Conservation (phyloP, 2,329 filamentous ascomycete genomes). For the Helminthosporium solani region DNA sequence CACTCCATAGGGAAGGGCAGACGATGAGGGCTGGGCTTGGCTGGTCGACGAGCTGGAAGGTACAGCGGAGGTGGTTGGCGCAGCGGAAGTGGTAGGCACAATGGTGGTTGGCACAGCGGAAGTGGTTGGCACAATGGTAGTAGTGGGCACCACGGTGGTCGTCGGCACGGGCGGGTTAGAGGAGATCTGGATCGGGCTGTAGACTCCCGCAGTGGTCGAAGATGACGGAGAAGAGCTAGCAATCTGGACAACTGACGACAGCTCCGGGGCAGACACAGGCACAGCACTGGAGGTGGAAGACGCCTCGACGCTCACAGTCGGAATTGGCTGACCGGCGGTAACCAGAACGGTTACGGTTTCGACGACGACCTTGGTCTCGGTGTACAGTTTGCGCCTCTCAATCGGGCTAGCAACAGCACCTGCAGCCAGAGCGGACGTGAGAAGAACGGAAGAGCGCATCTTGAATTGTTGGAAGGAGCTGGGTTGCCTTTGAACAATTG, state of each 20-base stretch:
- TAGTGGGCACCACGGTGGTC: slow-evolving; percentile 3
- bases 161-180: slow-evolving; percentile 2
- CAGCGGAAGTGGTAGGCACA: slow-evolving; percentile 1
- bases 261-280: not conserved
- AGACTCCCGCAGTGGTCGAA: slow-evolving; percentile 1
- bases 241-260: not conserved
- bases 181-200: not conserved
- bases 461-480: slow-evolving; percentile 11
- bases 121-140: slow-evolving; percentile 1
- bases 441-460: slow-evolving; percentile 31
- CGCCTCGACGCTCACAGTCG: not conserved
- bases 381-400: slow-evolving; percentile 24
- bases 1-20: slow-evolving; percentile 11
- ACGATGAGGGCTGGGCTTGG: slow-evolving; percentile 12
- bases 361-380: slow-evolving; percentile 21
- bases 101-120: not conserved
- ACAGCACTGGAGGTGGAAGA: not conserved
- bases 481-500: slow-evolving; percentile 3
- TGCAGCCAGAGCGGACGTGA: slow-evolving; percentile 27
- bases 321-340: slow-evolving; percentile 9
- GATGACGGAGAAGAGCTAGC: not conserved
- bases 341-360: slow-evolving; percentile 25
- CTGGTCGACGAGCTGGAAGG: not conserved
- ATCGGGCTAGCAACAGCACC: slow-evolving; percentile 28
- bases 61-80: slow-evolving; percentile 4